Base-by-base conservation (phyloP, 495 filamentous ascomycete species). In the Podospora australis region DNA sequence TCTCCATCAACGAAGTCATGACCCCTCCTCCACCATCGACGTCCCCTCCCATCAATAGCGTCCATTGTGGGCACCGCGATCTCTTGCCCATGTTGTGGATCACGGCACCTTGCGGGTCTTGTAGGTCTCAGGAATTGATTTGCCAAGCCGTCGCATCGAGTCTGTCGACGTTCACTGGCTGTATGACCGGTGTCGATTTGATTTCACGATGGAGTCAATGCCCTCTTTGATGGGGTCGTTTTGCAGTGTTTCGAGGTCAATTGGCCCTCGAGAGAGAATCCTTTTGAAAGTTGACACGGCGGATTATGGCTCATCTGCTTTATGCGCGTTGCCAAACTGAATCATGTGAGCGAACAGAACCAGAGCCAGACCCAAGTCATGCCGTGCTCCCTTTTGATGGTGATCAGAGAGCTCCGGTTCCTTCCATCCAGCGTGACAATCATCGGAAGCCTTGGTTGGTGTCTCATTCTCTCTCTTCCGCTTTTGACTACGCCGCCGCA, bases 331-430 rank as follows among this genome's bases (percentile, higher is more conserved):
- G 35, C 49, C 52, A 42, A 36, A 49, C 48, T 52, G 46, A n/a
- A 45, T 57, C 54, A 57, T 57, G 54, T 57, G 54, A 43, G 17
- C 46, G 8, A 17, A 26, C 10, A 7, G n/a, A 39, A 38, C 38
- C n/a, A 29, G 32, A 23, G 43, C 24, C 32, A 16, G 32, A n/a
- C n/a, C 32, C 32, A 36, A 36, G 32, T n/a, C n/a, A 46, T 40
- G 46, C 43, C 35, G 22, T 44, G 45, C 41, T 13, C 35, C 6
- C 7, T 14, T 6, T 6, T 7, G 16, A 6, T 19, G 20, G 20
- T 19, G 14, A 16, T 44, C 41, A 36, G 32, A 36, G 32, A 36
- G 32, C 32, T 22, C 41, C 20, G 13, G 14, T 23, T 45, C 38
- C 32, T 29, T 29, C 40, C 44, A 49, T 42, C n/a, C 10, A 41